These are phyloP conservation scores for Mariannaea sp. DNA, from an alignment of 2,329 filamentous ascomycete species.

Conservation along the genomic window DNA sequence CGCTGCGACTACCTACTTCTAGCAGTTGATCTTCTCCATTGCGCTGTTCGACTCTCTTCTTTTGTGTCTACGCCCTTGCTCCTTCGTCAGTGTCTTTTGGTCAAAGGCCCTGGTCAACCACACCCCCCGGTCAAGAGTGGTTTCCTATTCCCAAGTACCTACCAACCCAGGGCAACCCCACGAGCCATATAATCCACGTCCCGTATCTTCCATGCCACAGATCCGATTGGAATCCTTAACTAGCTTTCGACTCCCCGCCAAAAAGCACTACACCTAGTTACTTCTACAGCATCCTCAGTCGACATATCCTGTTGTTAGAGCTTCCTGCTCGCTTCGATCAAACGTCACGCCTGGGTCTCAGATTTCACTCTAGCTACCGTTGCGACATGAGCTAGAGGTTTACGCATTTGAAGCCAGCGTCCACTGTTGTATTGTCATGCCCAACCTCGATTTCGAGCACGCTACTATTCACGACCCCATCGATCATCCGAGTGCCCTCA, in stretches of 20 bases:
- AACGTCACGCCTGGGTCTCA: not conserved
- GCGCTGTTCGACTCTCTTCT: not conserved
- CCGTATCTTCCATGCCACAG: constrained; percentile 11
- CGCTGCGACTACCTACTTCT: not conserved
- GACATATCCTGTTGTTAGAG: not conserved
- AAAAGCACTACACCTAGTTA: not conserved
- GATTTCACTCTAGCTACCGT: not conserved
- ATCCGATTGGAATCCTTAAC: constrained; percentile 3
- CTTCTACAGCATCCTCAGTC: not conserved
- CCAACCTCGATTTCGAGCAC: constrained; percentile 2
- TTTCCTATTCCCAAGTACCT: constrained; percentile 15
- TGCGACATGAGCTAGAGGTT: constrained; percentile 13
- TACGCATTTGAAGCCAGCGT: not conserved
- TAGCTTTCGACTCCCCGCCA: constrained; percentile 4
- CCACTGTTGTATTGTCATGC: constrained; percentile 6
- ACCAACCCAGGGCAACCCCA: constrained; percentile 16
- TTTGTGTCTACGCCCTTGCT: constrained; percentile 11
- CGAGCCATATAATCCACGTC: constrained; percentile 15
- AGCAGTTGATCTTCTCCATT: no score
- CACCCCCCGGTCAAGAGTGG: constrained; percentile 10
- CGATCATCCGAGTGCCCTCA: not conserved
- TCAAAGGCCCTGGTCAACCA: constrained; percentile 6
- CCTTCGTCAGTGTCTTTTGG: constrained; percentile 2
- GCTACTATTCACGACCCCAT: not conserved
- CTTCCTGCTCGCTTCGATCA: not conserved